Evolutionary conservation across 495 filamentous ascomycete genomes (phyloP).

Genomic region (Aspergillus nidulans): DNA sequence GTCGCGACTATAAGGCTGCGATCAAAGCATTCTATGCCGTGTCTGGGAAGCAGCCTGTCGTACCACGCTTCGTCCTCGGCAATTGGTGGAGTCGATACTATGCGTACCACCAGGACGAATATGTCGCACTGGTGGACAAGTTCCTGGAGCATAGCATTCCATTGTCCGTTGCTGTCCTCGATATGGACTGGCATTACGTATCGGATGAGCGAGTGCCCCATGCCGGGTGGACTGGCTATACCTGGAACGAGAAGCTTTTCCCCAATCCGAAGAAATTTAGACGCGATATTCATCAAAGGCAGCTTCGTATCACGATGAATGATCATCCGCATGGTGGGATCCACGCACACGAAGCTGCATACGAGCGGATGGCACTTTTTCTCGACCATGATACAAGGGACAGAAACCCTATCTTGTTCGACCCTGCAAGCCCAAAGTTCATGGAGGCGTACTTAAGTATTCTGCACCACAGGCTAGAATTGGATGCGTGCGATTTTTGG

Average conservation of each 20-base stretch:
- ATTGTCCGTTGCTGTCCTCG: slow-evolving; percentile 50
- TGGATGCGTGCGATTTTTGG: slow-evolving; percentile 52
- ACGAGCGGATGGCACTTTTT: slow-evolving; percentile 46
- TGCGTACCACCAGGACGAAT: slow-evolving; percentile 46
- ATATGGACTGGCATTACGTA: slow-evolving; percentile 62
- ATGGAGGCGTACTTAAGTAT: slow-evolving; percentile 55
- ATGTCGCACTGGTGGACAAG: slow-evolving; percentile 47
- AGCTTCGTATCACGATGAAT: slow-evolving; percentile 48
- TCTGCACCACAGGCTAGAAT: slow-evolving; percentile 47
- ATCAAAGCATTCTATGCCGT: slow-evolving; percentile 52
- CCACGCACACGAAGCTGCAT: slow-evolving; percentile 47
- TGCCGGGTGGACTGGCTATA: slow-evolving; percentile 58
- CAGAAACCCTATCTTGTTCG: slow-evolving; percentile 49
- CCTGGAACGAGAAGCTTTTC: slow-evolving; percentile 54
- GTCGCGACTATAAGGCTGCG: slow-evolving; percentile 49
- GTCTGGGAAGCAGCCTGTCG: slow-evolving; percentile 50
- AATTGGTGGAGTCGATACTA: slow-evolving; percentile 64
- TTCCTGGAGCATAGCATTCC: slow-evolving; percentile 47
- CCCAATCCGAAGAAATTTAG: slow-evolving; percentile 46
- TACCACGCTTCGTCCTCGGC: slow-evolving; percentile 54
- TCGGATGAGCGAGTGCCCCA: slow-evolving; percentile 30
- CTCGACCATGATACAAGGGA: slow-evolving; percentile 40
- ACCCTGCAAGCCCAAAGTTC: slow-evolving; percentile 47
- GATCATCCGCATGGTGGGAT: slow-evolving; percentile 56
- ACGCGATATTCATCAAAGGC: slow-evolving; percentile 36